Base-by-base conservation (phyloP, 1,284 basidiomycete genomes). In the Irpex sp. region DNA sequence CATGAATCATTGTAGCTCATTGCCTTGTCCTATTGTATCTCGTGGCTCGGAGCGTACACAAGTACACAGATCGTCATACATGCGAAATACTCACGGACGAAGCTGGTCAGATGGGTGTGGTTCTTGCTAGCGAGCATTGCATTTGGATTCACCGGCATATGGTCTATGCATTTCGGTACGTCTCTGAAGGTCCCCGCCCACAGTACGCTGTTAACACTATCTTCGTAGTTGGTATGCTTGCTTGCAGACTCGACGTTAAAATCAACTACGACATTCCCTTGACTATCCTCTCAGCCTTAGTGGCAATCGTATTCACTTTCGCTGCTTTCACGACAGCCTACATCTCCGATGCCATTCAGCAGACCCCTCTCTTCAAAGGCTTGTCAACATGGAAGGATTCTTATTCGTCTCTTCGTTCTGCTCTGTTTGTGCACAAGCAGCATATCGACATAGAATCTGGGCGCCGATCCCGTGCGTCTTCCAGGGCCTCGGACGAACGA, bases 141-240 rank as follows among this genome's bases (percentile, higher is more conserved):
- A 5, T 74, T 73, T 58, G 73, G 73, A 0, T 73, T 74, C 57
- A 72, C 71, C 36, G 72, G 70, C 4, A 73, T 74, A 17, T 74
- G 73, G 73, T 71, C 71, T 3, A 73, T 74, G 73, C 73, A 74
- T 60, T 74, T 74, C 46, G 70, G 72, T 74, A 61, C 58, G 72
- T 67, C 35, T 31, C n/a, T 37, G n/a, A 7, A 26, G 11, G 36
- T 11, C 31, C 8, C 8, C 9, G 4, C 5, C 15, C 26, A 35
- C 3, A 3, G 39, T 13, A 13, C n/a, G 39, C 39, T 15, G 39
- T 13, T n/a, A 7, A 51, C 53, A 9, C 8, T 33, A 57, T 33
- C 15, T 26, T 6, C 19, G 19, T 53, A 74, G 73, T 73, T 1
- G 72, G 73, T 3, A 74, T 74, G 73, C 70, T 74, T 33, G 73